Evolutionary conservation across 2,329 filamentous ascomycete genomes (phyloP).

Genomic region (Didymella glomerata): DNA sequence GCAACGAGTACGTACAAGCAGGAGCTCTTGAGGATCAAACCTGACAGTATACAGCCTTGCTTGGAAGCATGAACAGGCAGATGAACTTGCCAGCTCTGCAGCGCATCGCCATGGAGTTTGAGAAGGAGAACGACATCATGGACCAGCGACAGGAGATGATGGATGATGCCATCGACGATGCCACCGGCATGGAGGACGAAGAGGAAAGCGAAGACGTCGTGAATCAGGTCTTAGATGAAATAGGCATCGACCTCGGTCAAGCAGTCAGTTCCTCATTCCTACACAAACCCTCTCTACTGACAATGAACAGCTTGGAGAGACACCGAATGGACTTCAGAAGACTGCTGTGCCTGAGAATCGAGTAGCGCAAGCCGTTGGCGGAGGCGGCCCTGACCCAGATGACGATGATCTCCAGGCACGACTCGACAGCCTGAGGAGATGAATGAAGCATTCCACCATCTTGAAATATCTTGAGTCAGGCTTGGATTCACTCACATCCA

Average conservation of each 20-base stretch:
- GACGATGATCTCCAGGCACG: conserved; percentile 95
- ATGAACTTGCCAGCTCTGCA: conserved; percentile 98
- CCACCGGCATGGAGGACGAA: conserved; percentile 88
- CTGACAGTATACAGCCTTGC: conserved; percentile 63
- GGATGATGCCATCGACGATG: conserved; percentile 98
- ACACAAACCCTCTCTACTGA: conserved; percentile 22
- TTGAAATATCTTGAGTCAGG: background rate
- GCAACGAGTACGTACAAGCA: conserved; percentile 66
- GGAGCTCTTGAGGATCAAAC: background rate
- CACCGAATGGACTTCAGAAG: conserved; percentile 82
- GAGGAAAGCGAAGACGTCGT: conserved; percentile 97
- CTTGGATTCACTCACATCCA: background rate
- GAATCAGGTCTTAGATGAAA: conserved; percentile 95
- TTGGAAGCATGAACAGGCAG: conserved; percentile 95
- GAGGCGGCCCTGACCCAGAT: conserved; percentile 72
- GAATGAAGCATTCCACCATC: conserved; percentile 23
- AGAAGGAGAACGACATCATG: conserved; percentile 99
- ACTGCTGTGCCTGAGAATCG: conserved; percentile 75
- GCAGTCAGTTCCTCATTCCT: conserved; percentile 66
- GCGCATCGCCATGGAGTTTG: conserved; percentile 98
- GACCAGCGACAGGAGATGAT: conserved; percentile 99
- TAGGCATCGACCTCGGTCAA: conserved; percentile 91
- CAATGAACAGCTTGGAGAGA: conserved; percentile 79
- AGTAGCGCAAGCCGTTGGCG: conserved; percentile 87
- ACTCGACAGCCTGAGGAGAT: conserved; percentile 81